phyloP scores from a whole-genome alignment of 768 basidiomycete species.

The Amanita fuliginea region DNA sequence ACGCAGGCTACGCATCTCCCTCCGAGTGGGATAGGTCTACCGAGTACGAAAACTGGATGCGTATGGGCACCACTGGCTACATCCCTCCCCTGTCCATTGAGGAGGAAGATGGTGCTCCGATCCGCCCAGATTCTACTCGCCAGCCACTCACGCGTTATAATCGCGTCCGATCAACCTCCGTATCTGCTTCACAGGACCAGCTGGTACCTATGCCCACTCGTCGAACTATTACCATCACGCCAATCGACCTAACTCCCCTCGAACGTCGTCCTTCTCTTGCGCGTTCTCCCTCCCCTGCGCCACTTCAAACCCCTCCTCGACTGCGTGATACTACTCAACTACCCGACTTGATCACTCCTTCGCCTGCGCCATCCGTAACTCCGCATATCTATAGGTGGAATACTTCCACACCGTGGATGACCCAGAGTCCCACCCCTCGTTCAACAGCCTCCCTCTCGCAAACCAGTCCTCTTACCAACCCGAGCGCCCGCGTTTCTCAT shows the following conservation, averaged over 20 bases:
- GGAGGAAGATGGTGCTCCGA: not conserved
- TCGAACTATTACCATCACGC: conserved; percentile 22
- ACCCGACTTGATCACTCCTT: conserved; percentile 27
- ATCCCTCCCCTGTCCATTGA: conserved; percentile 3
- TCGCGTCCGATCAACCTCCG: conserved; percentile 13
- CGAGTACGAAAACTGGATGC: conserved; percentile 4
- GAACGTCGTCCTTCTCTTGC: conserved; percentile 13
- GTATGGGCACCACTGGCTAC: not conserved
- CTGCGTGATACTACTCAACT: conserved; percentile 13
- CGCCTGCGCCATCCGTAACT: conserved; percentile 43
- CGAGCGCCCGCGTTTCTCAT: conserved; percentile 46
- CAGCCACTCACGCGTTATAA: conserved; percentile 1
- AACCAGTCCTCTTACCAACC: conserved; percentile 43
- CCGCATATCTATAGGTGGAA: conserved; percentile 51
- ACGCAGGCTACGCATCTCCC: conserved; percentile 19
- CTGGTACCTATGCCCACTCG: conserved; percentile 12
- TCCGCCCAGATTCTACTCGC: not conserved
- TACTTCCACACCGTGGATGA: conserved; percentile 16
- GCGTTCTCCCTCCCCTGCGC: conserved; percentile 18
- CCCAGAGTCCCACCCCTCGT: conserved; percentile 22
- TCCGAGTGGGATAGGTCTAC: conserved; percentile 13
- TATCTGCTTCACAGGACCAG: conserved; percentile 11
- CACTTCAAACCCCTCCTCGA: conserved; percentile 17
- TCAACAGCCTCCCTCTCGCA: conserved; percentile 4
- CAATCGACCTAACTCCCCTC: conserved; percentile 20